Percentiles rank a stretch among this genome's conserved stretches.
Conservation (phyloP, 441 rosid genomes). For the Sinapis alba region DNA sequence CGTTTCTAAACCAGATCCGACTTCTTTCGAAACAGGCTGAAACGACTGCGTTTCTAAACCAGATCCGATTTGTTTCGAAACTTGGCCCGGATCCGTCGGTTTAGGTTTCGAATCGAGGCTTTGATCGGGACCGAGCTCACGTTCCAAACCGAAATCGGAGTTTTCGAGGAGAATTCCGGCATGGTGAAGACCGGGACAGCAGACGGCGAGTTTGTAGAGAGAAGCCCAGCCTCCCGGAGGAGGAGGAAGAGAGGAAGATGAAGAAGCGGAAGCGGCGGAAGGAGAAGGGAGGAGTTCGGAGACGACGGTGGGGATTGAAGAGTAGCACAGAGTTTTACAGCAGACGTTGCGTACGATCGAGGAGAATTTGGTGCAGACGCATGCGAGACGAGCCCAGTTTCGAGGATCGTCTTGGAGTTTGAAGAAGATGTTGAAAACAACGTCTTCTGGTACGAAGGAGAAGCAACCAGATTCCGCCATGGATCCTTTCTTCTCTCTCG, state of each 20-base stretch:
- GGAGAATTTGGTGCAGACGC: constrained; percentile 83
- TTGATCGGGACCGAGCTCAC: constrained; percentile 82
- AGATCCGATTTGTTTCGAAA: background rate
- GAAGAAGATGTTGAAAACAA: constrained; percentile 77
- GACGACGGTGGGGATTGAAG: constrained; percentile 63
- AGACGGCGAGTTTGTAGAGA: constrained; percentile 79
- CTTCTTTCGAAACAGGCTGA: background rate
- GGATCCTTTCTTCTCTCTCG: constrained; percentile 3
- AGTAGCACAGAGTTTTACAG: constrained; percentile 61
- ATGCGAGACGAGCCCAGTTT: constrained; percentile 83
- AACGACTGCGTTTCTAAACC: no score
- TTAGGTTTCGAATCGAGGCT: constrained; percentile 24
- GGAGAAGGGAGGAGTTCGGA: constrained; percentile 57
- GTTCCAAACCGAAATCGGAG: constrained; percentile 94
- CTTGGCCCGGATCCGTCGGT: constrained; percentile 24
- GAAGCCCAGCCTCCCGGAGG: constrained; percentile 71
- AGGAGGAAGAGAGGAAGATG: constrained; percentile 36
- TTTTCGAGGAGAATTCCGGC: constrained; percentile 88
- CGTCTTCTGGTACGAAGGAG: constrained; percentile 70
- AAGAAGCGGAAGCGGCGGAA: constrained; percentile 13
- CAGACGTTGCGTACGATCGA: constrained; percentile 68
- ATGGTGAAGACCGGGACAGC: constrained; percentile 90
- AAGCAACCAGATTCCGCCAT: constrained; percentile 52
- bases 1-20: constrained; percentile 34
- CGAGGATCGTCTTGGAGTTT: constrained; percentile 86